phyloP scores from a whole-genome alignment of 352 stramenopile species.

The Phytophthora ramorum region DNA sequence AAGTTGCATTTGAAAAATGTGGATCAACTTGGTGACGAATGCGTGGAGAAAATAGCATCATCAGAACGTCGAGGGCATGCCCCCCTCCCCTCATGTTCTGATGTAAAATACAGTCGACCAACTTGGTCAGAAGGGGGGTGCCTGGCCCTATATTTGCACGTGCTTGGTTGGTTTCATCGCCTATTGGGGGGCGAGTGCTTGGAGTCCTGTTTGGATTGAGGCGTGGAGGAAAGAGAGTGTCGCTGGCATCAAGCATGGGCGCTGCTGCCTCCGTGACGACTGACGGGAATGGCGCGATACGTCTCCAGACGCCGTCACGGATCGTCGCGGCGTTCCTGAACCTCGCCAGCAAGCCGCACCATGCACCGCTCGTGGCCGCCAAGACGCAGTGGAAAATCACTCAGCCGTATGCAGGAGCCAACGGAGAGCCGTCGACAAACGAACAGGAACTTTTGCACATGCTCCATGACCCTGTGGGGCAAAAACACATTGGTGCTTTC shows the following conservation, averaged over 20 bases:
- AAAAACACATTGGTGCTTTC: constrained; percentile 83
- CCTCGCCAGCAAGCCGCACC: constrained; percentile 68
- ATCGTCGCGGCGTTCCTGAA: constrained; percentile 59
- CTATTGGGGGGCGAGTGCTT: constrained; percentile 1
- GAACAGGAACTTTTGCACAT: constrained; percentile 76
- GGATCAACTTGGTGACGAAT: no score
- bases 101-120: not conserved
- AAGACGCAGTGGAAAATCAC: constrained; percentile 85
- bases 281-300: constrained; percentile 16
- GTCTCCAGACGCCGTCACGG: constrained; percentile 56
- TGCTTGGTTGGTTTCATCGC: constrained; percentile 28
- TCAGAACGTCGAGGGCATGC: constrained; percentile 2
- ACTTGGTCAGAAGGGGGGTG: no score
- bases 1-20: not conserved
- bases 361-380: constrained; percentile 71
- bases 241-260: constrained; percentile 25
- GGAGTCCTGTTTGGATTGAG: constrained; percentile 2
- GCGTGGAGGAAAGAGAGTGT: not conserved
- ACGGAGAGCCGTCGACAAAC: constrained; percentile 56
- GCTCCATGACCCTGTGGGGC: constrained; percentile 78
- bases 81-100: not conserved
- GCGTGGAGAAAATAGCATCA: constrained; percentile 2
- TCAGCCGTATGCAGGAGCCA: constrained; percentile 51
- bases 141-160: constrained; percentile 22
- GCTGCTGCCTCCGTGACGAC: constrained; percentile 53